Conservation (phyloP, 305 asterid species). For the Coffea humblotiana region DNA sequence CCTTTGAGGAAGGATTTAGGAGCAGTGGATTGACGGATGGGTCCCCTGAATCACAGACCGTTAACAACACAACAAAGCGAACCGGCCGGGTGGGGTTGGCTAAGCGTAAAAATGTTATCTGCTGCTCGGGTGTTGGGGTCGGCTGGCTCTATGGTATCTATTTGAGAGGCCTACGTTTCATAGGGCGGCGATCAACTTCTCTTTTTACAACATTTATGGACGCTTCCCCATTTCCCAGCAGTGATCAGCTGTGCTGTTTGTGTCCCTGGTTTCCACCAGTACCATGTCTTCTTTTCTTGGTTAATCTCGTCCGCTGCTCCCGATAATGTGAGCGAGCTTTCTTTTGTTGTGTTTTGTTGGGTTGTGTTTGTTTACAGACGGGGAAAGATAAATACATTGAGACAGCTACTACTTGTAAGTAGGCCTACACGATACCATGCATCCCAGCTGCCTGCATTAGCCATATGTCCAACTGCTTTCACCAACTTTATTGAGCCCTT, state of each 20-base stretch:
- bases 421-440: background rate
- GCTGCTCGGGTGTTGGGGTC: background rate
- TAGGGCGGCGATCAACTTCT: constrained; percentile 38
- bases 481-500: background rate
- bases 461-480: background rate
- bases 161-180: constrained; percentile 9
- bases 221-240: constrained; percentile 18
- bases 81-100: background rate
- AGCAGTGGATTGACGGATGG: background rate
- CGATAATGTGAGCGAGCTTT: background rate
- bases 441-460: background rate
- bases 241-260: constrained; percentile 8
- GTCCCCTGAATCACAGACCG: constrained; percentile 23
- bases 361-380: background rate
- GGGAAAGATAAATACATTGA: background rate
- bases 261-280: background rate
- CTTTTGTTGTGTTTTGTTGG: background rate
- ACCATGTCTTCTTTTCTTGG: background rate
- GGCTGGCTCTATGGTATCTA: background rate
- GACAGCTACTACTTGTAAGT: background rate
- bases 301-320: background rate
- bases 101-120: constrained; percentile 15
- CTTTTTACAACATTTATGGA: constrained; percentile 20
- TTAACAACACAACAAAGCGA: constrained; percentile 8
- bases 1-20: no score